Base-by-base conservation (phyloP, 768 basidiomycete genomes). In the Brasilioporus rufonigricans region DNA sequence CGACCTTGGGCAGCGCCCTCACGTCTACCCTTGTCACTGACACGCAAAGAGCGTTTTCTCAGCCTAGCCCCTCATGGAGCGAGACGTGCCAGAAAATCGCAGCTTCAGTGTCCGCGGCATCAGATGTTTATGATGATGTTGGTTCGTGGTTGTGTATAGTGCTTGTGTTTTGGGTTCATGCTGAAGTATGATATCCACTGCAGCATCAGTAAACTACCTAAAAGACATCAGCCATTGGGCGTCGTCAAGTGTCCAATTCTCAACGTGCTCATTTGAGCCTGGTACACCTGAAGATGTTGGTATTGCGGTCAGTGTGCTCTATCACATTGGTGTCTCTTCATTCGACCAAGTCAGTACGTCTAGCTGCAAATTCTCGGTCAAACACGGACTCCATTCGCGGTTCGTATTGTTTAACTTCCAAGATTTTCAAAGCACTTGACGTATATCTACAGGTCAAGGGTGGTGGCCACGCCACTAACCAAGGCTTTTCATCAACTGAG, bases 391-490 rank as follows among this genome's bases (percentile, higher is more conserved):
- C 44, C 71, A 41, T n/a, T n/a, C n/a, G n/a, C n/a, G n/a, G n/a
- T n/a, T n/a, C n/a, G n/a, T n/a, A n/a, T n/a, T n/a, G n/a, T 67
- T 67, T 23, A 69, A 24, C 14, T 4, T 36, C 11, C 16, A 5
- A 31, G 4, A 19, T 26, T 4, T 13, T 23, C 8, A 14, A 6
- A 9, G 16, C 10, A 13, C 1, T 36, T 32, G 2, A 23, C 14
- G n/a, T 19, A 1, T 24, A 2, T 9, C 8, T 18, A 40, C 12
- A 84, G 84, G 73, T 86, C 31, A 85, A 84, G 65, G 78, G 83
- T 24, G 83, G 84, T 14, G 85, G 85, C 0, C 85, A 86, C 58
- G 52, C 77, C 0, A 55, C 73, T 0, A 85, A 85, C 56, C 78
- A 73, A 0, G 78, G 78, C 0, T 83, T 84, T 58, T 82, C 82